phyloP scores from a whole-genome alignment of 352 stramenopile species.

The Phytophthora kernoviae region DNA sequence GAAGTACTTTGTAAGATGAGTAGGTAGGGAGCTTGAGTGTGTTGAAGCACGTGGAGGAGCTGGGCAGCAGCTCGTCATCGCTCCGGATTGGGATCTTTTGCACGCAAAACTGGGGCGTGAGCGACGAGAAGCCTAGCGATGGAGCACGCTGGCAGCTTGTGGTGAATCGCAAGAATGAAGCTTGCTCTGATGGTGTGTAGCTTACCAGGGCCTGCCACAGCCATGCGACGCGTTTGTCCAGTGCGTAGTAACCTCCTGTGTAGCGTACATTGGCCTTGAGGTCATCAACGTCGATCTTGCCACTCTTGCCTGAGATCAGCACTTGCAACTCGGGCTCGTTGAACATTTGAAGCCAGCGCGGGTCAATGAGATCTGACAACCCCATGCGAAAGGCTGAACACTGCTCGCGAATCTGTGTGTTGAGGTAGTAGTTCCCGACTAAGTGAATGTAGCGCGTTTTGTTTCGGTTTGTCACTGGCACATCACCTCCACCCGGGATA shows the following conservation, averaged over 20 bases:
- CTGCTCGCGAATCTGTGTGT: conserved; percentile 91
- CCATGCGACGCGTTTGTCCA: conserved; percentile 78
- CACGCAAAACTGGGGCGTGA: conserved; percentile 96
- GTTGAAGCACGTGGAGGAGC: conserved; percentile 98
- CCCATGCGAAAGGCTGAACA: conserved; percentile 93
- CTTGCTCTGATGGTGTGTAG: conserved; percentile 87
- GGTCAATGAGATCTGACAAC: conserved; percentile 93
- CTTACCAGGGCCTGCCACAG: conserved; percentile 72
- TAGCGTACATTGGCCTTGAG: conserved; percentile 91
- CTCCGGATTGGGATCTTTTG: conserved; percentile 63
- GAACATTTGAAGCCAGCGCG: conserved; percentile 94
- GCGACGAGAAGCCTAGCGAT: conserved; percentile 92
- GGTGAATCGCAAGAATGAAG: conserved; percentile 93
- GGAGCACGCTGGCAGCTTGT: conserved; percentile 95
- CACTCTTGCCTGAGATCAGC: conserved; percentile 89
- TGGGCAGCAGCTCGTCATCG: conserved; percentile 90
- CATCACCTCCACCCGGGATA: conserved; percentile 83
- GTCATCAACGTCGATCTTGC: conserved; percentile 73
- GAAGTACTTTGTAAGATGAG: conserved; percentile 93
- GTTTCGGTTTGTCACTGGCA: conserved; percentile 93
- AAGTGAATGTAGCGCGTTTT: conserved; percentile 96
- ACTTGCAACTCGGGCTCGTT: conserved; percentile 96
- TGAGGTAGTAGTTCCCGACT: conserved; percentile 97
- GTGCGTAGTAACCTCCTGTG: conserved; percentile 92
- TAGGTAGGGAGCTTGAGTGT: conserved; percentile 97